Conservation (phyloP, 106 monocot species). For the Dendrobium officinale region DNA sequence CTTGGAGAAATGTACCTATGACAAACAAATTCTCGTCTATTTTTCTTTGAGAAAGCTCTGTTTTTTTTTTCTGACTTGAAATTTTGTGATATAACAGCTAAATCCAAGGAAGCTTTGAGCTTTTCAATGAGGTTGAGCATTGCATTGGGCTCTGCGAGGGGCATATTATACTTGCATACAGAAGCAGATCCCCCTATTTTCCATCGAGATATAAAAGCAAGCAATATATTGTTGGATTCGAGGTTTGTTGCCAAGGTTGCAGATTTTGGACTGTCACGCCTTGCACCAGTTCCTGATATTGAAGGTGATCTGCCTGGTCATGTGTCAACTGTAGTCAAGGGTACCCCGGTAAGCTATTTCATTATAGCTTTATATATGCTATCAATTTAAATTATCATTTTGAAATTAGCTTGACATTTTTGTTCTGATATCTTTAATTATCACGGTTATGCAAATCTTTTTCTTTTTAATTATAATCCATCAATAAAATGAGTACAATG, state of each 20-base stretch:
- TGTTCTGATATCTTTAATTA: neutral
- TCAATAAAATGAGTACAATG: too few relatives aligned
- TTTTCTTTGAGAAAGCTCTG: neutral
- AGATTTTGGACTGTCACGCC: constrained; percentile 97
- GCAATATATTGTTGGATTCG: constrained; percentile 86
- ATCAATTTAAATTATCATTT: neutral
- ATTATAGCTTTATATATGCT: neutral
- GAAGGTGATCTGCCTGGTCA: constrained; percentile 64
- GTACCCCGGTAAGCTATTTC: constrained; percentile 71
- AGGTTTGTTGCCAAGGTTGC: constrained; percentile 85
- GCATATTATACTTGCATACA: constrained; percentile 13
- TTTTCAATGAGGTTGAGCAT: constrained; percentile 11
- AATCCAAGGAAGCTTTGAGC: constrained; percentile 8
- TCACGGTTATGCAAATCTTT: too few relatives aligned
- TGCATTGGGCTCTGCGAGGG: constrained; percentile 6
- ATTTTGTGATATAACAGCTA: constrained; percentile 24
- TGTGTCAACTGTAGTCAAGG: constrained; percentile 92
- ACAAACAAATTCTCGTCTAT: neutral
- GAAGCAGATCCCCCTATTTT: constrained; percentile 96
- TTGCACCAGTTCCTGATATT: constrained; percentile 64
- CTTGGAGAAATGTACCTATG: neutral
- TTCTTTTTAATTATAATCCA: too few relatives aligned
- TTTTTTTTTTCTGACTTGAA: neutral
- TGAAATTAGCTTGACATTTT: neutral
- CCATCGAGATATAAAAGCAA: constrained; percentile 93